Conservation (phyloP, 169 alveolate genomes). For the Babesia caballi region DNA sequence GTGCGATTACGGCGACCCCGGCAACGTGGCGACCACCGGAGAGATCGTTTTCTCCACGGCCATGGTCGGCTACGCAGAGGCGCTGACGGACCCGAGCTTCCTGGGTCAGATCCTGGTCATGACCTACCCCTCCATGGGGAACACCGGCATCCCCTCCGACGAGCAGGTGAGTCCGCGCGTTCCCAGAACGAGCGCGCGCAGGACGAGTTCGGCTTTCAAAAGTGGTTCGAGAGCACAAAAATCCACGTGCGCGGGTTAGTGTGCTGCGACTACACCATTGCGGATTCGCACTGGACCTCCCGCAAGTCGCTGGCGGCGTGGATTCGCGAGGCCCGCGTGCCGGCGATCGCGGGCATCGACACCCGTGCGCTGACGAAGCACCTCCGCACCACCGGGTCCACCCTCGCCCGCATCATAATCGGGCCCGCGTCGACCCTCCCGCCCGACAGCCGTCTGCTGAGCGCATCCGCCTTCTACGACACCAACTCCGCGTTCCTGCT, state of each 20-base stretch:
- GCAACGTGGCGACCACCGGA: conserved; percentile 60
- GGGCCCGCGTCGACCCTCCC: conserved; percentile 39
- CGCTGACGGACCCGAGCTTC: conserved; percentile 85
- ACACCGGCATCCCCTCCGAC: conserved; percentile 82
- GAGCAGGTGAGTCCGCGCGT: conserved; percentile 58
- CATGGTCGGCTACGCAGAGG: conserved; percentile 87
- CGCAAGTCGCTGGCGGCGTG: conserved; percentile 58
- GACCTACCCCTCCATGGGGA: conserved; percentile 85
- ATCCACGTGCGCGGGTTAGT: conserved; percentile 78
- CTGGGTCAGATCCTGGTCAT: conserved; percentile 82
- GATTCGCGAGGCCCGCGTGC: conserved; percentile 63
- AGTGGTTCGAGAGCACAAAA: conserved; percentile 74
- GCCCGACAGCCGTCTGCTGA: conserved; percentile 42
- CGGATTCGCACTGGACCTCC: conserved; percentile 72
- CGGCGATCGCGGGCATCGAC: conserved; percentile 81
- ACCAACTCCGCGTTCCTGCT: conserved; percentile 37
- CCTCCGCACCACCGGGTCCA: conserved; percentile 76
- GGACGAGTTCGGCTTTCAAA: conserved; percentile 75
- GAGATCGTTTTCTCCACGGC: conserved; percentile 86
- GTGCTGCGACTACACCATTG: conserved; percentile 77
- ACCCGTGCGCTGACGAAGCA: conserved; percentile 84
- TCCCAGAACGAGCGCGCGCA: background rate
- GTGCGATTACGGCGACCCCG: conserved; percentile 11
- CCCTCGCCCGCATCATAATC: conserved; percentile 75
- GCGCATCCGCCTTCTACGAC: conserved; percentile 20